Conservation (phyloP, 257 asterid species). For the Solanum habrochaites region DNA sequence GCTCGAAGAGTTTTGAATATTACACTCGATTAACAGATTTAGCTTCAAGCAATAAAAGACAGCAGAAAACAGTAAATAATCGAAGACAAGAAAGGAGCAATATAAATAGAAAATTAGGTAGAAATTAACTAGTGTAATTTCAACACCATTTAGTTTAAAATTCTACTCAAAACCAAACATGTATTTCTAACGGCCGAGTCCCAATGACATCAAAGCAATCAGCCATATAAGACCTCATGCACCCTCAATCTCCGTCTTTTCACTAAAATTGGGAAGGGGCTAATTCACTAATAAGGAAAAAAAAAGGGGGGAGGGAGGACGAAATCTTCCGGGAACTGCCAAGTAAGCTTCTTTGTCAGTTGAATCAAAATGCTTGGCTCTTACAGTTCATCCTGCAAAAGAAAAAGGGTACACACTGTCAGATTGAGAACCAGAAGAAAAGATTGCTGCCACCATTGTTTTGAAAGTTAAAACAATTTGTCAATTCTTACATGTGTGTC, state of each 20-base stretch:
- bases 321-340: neutral
- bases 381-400: conserved; percentile 72
- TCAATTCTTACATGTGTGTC: conserved; percentile 39
- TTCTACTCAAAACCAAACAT: neutral
- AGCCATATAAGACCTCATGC: conserved; percentile 12
- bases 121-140: neutral
- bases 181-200: conserved; percentile 3
- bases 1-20: neutral
- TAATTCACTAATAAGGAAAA: neutral
- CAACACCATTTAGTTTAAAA: neutral
- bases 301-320: neutral
- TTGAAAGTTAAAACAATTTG: neutral
- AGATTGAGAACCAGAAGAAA: neutral
- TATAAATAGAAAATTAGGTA: neutral
- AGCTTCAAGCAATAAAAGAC: neutral
- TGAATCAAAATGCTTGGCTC: conserved; percentile 3
- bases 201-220: conserved; percentile 4
- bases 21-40: neutral
- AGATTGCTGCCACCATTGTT: neutral
- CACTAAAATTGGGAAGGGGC: conserved; percentile 10
- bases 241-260: conserved; percentile 19
- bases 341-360: conserved; percentile 2
- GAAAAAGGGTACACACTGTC: neutral
- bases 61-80: neutral
- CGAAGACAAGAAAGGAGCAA: neutral